phyloP scores from a whole-genome alignment of 169 alveolate species.

The Babesia ovis region DNA sequence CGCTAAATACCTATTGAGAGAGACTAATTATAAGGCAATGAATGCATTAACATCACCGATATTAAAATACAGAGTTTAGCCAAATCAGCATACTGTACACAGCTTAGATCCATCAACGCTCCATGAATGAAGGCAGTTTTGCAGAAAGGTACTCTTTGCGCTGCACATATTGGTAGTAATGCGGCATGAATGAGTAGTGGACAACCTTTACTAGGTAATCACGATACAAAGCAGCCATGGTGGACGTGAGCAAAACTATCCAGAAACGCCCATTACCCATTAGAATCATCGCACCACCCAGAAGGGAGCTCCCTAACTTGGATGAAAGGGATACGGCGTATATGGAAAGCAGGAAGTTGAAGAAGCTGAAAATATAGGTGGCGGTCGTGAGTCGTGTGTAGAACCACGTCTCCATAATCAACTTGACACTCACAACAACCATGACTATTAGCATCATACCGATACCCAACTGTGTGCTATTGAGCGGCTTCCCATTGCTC shows the following conservation, averaged over 20 bases:
- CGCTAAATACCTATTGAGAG: no score
- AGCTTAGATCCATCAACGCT: no score
- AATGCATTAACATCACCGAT: no score
- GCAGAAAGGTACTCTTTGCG: constrained; percentile 50
- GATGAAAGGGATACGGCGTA: constrained; percentile 36
- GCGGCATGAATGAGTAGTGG: constrained; percentile 61
- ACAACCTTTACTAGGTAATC: constrained; percentile 57
- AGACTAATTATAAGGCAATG: no score
- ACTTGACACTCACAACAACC: constrained; percentile 74
- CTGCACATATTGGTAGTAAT: constrained; percentile 64
- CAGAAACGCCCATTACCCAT: constrained; percentile 50
- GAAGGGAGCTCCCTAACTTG: constrained; percentile 22
- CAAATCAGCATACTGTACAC: no score
- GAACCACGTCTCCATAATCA: constrained; percentile 76
- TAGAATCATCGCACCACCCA: constrained; percentile 43
- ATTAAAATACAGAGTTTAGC: no score
- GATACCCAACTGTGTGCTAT: constrained; percentile 68
- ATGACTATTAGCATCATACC: constrained; percentile 69
- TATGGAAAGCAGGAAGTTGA: constrained; percentile 51
- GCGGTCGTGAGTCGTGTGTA: constrained; percentile 61
- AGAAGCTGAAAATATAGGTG: constrained; percentile 65
- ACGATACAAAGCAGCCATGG: constrained; percentile 50
- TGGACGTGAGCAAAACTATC: constrained; percentile 42
- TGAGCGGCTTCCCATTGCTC: constrained; percentile 65
- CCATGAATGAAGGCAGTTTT: constrained; percentile 1